These are phyloP conservation scores for Begonia fuchsioides DNA, from an alignment of 306 rosid species.

Conservation along the genomic window DNA sequence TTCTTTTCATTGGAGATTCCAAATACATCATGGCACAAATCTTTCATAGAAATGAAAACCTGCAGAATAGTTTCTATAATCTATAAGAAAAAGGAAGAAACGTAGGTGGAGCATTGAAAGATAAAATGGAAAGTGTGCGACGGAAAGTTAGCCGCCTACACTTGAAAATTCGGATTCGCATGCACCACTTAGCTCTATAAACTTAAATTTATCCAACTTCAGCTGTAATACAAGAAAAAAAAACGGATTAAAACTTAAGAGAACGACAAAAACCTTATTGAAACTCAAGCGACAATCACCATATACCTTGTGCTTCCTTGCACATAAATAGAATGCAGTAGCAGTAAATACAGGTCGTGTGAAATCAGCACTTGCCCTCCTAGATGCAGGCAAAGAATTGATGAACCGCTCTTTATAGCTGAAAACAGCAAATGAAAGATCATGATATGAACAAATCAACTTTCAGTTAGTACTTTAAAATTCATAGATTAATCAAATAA, in stretches of 20 bases:
- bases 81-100: not conserved
- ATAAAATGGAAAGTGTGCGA: too few relatives aligned
- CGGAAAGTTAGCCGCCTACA: constrained; percentile 24
- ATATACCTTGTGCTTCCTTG: constrained; percentile 71
- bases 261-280: not conserved
- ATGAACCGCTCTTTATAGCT: constrained; percentile 65
- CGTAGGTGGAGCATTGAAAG: not conserved
- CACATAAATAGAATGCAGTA: constrained; percentile 72
- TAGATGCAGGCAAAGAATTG: constrained; percentile 53
- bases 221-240: constrained; percentile 33
- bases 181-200: constrained; percentile 75
- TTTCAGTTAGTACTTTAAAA: not conserved
- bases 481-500: not conserved
- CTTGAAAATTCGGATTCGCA: constrained; percentile 74
- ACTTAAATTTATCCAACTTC: constrained; percentile 65
- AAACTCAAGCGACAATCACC: not conserved
- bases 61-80: constrained; percentile 7
- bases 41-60: constrained; percentile 82
- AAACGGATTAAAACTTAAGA: not conserved
- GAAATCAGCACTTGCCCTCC: constrained; percentile 68
- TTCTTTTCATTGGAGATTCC: constrained; percentile 68
- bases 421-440: constrained; percentile 4
- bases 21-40: constrained; percentile 65
- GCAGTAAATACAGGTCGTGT: constrained; percentile 72
- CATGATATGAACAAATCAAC: constrained; percentile 1